Evolutionary conservation across 2,329 filamentous ascomycete species (phyloP).

Genomic region (Paradendryphiella salina): DNA sequence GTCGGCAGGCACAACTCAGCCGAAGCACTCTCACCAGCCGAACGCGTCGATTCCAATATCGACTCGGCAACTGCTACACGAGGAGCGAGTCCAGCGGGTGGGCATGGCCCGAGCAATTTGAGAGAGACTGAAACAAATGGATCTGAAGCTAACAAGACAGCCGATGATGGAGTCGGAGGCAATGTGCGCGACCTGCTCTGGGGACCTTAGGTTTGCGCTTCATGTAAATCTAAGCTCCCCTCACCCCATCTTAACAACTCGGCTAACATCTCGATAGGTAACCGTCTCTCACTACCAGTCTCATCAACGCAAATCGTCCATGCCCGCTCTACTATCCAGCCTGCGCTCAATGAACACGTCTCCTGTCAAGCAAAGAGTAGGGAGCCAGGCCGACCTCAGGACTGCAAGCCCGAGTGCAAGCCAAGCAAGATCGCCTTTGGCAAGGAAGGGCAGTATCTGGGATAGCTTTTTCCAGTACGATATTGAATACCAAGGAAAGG

Average conservation of each 20-base stretch:
- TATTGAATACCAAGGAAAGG: constrained; percentile 46
- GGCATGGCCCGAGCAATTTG: constrained; percentile 41
- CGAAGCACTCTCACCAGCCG: constrained; percentile 29
- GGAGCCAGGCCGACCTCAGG: constrained; percentile 24
- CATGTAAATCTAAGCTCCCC: constrained; percentile 40
- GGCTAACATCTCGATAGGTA: constrained; percentile 18
- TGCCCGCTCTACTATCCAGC: constrained; percentile 16
- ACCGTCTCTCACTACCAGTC: constrained; percentile 15
- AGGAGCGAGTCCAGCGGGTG: constrained; percentile 38
- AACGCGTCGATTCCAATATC: constrained; percentile 29
- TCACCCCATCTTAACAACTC: not conserved
- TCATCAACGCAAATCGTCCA: constrained; percentile 22
- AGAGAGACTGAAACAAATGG: constrained; percentile 38
- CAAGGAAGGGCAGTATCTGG: constrained; percentile 43
- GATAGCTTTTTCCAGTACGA: constrained; percentile 48
- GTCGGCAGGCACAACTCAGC: constrained; percentile 33
- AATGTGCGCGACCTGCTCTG: constrained; percentile 52
- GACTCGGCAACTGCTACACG: constrained; percentile 38
- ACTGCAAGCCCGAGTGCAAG: constrained; percentile 22
- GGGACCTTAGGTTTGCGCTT: constrained; percentile 47
- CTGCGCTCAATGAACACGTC: constrained; percentile 18
- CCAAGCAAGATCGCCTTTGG: constrained; percentile 20
- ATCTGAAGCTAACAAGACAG: constrained; percentile 23
- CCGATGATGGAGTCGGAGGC: constrained; percentile 39
- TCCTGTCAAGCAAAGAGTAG: constrained; percentile 22